Percentiles rank a stretch among this genome's conserved stretches.
Evolutionary conservation across 345 rosid species (phyloP).

Genomic region (Hibiscus trionum): DNA sequence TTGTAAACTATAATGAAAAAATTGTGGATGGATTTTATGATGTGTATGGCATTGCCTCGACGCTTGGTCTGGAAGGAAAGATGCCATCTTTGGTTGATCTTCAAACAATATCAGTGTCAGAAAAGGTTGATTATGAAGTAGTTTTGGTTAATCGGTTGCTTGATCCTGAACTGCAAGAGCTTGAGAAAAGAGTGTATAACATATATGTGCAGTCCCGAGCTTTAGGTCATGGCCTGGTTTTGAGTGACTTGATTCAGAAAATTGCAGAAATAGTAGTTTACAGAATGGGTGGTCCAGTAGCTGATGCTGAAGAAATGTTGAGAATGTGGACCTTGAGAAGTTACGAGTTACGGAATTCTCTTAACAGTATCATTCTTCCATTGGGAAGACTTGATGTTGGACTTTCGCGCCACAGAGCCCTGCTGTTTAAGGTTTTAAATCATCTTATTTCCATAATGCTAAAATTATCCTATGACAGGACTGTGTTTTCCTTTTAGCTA

Average conservation of each 20-base stretch:
- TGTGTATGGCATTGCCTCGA: constrained; percentile 56
- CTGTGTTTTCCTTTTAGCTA: constrained; percentile 6
- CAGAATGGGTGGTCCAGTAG: constrained; percentile 91
- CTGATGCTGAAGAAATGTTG: constrained; percentile 73
- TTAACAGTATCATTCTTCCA: constrained; percentile 62
- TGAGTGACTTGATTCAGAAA: constrained; percentile 61
- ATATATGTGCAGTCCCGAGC: constrained; percentile 42
- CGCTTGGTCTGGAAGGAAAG: constrained; percentile 50
- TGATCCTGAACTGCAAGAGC: constrained; percentile 67
- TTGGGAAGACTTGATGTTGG: constrained; percentile 82
- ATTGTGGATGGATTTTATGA: constrained; percentile 88
- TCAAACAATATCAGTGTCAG: constrained; percentile 54
- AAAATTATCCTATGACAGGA: background rate
- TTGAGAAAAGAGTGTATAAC: constrained; percentile 49
- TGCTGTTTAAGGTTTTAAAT: constrained; percentile 78
- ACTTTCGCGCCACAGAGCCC: constrained; percentile 91
- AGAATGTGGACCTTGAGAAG: constrained; percentile 65
- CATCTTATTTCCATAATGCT: constrained; percentile 3
- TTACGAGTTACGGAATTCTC: constrained; percentile 48
- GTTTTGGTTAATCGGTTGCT: constrained; percentile 66
- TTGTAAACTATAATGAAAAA: constrained; percentile 76
- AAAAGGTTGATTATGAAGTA: constrained; percentile 68
- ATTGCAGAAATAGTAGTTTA: constrained; percentile 79
- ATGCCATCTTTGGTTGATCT: constrained; percentile 88
- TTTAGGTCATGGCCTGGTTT: constrained; percentile 32